Conservation (phyloP, 345 rosid genomes). For the Eucalyptus sp. region DNA sequence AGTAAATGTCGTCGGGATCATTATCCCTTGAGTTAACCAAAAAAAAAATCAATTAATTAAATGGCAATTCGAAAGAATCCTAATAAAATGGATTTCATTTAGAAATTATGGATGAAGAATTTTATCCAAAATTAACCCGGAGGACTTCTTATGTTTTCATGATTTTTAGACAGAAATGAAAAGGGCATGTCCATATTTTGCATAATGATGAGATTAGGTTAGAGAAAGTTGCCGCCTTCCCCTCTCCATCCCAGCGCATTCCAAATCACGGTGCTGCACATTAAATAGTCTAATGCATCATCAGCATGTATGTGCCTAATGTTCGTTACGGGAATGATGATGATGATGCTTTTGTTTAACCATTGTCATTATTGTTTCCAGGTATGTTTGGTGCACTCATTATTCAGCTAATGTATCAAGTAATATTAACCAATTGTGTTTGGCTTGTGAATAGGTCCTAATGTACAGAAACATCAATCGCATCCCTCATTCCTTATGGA, state of each 20-base stretch:
- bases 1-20: not conserved
- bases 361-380: too few relatives aligned
- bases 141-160: not conserved
- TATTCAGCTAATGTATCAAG: not conserved
- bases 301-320: not conserved
- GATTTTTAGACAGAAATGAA: not conserved
- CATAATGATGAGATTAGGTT: too few relatives aligned
- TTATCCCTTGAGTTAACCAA: not conserved
- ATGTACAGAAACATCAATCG: too few relatives aligned
- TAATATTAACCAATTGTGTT: not conserved
- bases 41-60: not conserved
- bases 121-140: not conserved
- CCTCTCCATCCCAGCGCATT: not conserved
- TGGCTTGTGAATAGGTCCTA: too few relatives aligned
- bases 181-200: not conserved
- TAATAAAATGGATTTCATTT: not conserved
- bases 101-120: not conserved
- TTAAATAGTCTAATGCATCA: not conserved
- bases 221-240: not conserved
- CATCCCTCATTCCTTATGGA: too few relatives aligned
- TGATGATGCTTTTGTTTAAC: not conserved
- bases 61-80: not conserved
- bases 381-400: not conserved
- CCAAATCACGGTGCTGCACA: not conserved
- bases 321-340: not conserved